Percentiles rank a stretch among this genome's conserved stretches.
Conservation (phyloP, 495 filamentous ascomycete genomes). For the Astrothelium macrocarpum region DNA sequence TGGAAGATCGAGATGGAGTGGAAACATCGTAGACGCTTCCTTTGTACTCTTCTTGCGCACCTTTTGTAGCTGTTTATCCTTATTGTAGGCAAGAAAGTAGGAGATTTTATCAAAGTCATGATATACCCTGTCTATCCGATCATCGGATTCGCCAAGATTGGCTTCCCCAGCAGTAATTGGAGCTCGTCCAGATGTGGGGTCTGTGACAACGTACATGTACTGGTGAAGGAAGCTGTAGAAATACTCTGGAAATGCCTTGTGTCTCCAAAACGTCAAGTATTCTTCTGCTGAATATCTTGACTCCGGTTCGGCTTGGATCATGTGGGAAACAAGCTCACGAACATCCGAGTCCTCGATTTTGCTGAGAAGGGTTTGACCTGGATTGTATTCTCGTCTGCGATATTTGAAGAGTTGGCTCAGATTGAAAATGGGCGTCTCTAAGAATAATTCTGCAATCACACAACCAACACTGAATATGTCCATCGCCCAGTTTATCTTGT, state of each 20-base stretch:
- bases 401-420: constrained; percentile 93
- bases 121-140: constrained; percentile 85
- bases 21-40: constrained; percentile 41
- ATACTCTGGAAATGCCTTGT: constrained; percentile 87
- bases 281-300: constrained; percentile 89
- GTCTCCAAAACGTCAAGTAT: constrained; percentile 84
- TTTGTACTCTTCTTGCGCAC: constrained; percentile 12
- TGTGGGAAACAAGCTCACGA: constrained; percentile 77
- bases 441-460: constrained; percentile 92
- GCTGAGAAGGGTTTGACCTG: constrained; percentile 62
- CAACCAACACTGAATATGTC: constrained; percentile 97
- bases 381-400: constrained; percentile 84
- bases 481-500: constrained; percentile 85
- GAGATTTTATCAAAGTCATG: constrained; percentile 97
- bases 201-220: constrained; percentile 93
- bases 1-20: constrained; percentile 82
- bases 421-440: constrained; percentile 90
- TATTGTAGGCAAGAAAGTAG: constrained; percentile 72
- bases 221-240: constrained; percentile 96
- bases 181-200: constrained; percentile 70
- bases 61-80: constrained; percentile 27
- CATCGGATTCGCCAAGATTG: constrained; percentile 74
- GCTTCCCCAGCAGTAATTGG: constrained; percentile 51
- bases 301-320: constrained; percentile 90
- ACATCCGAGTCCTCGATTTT: constrained; percentile 84